Percentiles rank a stretch among this genome's conserved stretches.
These are phyloP conservation scores for Centella asiatica DNA, from an alignment of 129 eudicot species.

Conservation along the genomic window DNA sequence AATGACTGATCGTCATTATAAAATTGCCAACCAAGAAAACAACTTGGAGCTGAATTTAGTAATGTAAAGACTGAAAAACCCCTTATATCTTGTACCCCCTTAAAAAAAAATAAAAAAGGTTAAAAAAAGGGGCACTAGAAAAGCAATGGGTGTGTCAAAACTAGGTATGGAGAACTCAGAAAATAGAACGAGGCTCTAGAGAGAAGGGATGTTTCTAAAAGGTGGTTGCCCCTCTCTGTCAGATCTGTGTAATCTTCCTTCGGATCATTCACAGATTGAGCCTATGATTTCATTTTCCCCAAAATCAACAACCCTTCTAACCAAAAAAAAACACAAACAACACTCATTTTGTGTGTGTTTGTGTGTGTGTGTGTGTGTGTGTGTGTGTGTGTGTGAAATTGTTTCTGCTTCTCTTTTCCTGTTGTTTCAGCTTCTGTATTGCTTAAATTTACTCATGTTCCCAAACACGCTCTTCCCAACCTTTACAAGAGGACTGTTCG, in stretches of 20 bases:
- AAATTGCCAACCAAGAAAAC: too few relatives aligned
- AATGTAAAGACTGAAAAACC: too few relatives aligned
- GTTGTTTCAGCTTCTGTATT: too few relatives aligned
- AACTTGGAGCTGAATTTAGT: too few relatives aligned
- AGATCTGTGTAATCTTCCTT: not conserved
- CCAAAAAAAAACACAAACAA: too few relatives aligned
- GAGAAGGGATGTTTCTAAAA: slow-evolving; percentile 2
- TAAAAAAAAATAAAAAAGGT: too few relatives aligned
- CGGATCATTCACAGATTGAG: not conserved
- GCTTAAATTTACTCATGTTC: too few relatives aligned
- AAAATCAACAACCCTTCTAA: slow-evolving; percentile 8
- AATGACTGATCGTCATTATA: too few relatives aligned
- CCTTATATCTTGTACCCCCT: too few relatives aligned
- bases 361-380: not conserved
- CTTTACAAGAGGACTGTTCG: not conserved
- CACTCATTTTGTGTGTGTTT: not conserved
- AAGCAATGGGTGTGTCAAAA: not conserved
- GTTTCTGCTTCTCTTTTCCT: not conserved
- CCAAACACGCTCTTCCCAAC: too few relatives aligned
- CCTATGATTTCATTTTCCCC: slow-evolving; percentile 1
- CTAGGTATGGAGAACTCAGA: not conserved
- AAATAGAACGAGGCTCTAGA: not conserved
- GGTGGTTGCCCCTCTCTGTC: slow-evolving; percentile 35
- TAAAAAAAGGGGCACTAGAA: not conserved
- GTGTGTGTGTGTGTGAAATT: not conserved